Evolutionary conservation across 257 asterid genomes (phyloP).

Genomic region (Ballota nigra): DNA sequence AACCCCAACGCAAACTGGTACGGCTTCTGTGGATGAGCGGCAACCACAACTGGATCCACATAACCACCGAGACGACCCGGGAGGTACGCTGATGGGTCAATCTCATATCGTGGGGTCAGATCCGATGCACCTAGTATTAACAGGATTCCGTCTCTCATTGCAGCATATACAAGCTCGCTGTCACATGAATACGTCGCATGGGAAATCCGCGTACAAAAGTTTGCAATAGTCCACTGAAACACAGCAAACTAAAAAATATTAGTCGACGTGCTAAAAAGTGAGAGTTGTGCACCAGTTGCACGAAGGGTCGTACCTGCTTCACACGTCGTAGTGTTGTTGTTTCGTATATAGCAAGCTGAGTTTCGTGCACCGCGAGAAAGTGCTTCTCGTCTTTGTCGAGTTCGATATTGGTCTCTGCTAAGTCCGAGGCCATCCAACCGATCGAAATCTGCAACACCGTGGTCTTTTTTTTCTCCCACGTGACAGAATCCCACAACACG

Average conservation of each 20-base stretch:
- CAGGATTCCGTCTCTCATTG: constrained; percentile 59
- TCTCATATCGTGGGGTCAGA: constrained; percentile 62
- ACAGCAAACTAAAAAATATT: background rate
- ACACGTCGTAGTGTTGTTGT: constrained; percentile 49
- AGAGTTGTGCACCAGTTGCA: background rate
- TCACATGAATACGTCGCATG: constrained; percentile 68
- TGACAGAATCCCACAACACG: constrained; percentile 56
- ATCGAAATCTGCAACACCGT: constrained; percentile 48
- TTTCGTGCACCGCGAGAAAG: constrained; percentile 71
- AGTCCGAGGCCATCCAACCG: constrained; percentile 47
- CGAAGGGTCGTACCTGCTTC: constrained; percentile 47
- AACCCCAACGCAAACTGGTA: constrained; percentile 71
- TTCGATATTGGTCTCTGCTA: constrained; percentile 52
- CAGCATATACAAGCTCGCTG: constrained; percentile 48
- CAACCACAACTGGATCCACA: constrained; percentile 51
- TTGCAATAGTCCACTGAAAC: constrained; percentile 65
- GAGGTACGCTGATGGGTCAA: constrained; percentile 64
- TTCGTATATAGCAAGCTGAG: constrained; percentile 75
- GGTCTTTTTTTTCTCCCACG: constrained; percentile 59
- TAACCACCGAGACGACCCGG: constrained; percentile 35
- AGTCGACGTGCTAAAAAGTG: background rate
- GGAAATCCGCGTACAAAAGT: constrained; percentile 56
- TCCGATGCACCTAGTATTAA: constrained; percentile 54
- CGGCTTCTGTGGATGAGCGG: constrained; percentile 67
- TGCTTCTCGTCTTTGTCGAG: constrained; percentile 54